Evolutionary conservation across 139 green algal species (phyloP), one percentile per base, ranked within the genome.

Genomic region (Chlorella ohadii): DNA sequence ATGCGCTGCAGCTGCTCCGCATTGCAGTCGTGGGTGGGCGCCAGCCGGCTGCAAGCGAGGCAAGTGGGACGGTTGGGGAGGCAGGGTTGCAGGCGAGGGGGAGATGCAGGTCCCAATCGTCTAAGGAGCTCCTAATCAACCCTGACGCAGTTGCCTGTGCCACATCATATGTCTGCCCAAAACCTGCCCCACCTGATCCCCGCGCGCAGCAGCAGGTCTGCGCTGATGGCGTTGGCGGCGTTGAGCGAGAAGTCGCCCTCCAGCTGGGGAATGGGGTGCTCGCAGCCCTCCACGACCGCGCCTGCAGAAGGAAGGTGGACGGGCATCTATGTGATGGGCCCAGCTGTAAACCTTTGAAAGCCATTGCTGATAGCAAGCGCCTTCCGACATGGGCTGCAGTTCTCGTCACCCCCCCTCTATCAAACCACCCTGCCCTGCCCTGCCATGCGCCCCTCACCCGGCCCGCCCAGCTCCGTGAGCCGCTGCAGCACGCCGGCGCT

Each of bases 191-290:
- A 72, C n/a, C 38, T 59, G 3, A 96, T 78, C 25, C 82, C 84
- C n/a, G 36, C 31, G 1, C 44, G 4, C 47, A 97, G 86, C 63
- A 98, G 88, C 34, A 93, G 44, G 56, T 87, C 83, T 12, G 93
- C 92, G 4, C 87, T 72, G 13, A 97, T 75, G 17, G 76, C 85
- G 89, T 97, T 98, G 38, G 94, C 90, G 23, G 92, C 93, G 82
- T 98, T 98, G 28, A 98, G 88, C 0, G 83, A 92, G 78, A 97
- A 98, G 82, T 98, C 95, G 4, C 95, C 95, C 72, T 95, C 88
- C 73, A 97, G 85, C 27, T 22, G 2, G 2, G 92, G 93, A 31
- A 95, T 85, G 12, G 34, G 41, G 27, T 66, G 31, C 47, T 82
- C 59, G 39, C 63, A 76, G 11, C 72, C 72, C 44, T 55, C 74